phyloP scores from a whole-genome alignment of 768 basidiomycete species.

The Agrocybe pediades region DNA sequence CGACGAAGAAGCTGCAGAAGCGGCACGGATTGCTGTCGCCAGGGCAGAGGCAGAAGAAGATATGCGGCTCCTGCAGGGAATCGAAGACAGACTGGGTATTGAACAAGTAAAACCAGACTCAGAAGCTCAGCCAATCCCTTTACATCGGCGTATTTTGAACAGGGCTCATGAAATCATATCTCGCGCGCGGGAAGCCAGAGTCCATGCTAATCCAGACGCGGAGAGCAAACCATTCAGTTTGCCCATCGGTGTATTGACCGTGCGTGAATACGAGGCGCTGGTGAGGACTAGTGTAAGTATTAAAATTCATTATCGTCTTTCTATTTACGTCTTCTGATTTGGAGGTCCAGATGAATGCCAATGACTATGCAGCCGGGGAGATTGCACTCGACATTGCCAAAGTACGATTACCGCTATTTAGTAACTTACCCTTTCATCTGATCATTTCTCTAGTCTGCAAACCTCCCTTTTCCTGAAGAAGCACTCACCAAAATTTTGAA shows the following conservation, averaged over 20 bases:
- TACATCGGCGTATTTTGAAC: conserved; percentile 35
- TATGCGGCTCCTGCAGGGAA: conserved; percentile 29
- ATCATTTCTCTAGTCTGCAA: background rate
- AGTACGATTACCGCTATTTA: conserved; percentile 25
- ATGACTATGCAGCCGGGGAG: conserved; percentile 53
- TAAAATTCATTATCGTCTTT: conserved; percentile 4
- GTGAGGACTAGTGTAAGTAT: conserved; percentile 49
- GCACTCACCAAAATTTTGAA: conserved; percentile 50
- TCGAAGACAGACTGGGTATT: conserved; percentile 35
- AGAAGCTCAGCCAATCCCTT: conserved; percentile 7
- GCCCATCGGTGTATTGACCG: conserved; percentile 48
- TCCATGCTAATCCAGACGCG: conserved; percentile 13
- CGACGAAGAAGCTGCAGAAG: conserved; percentile 14
- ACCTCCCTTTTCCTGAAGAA: conserved; percentile 31
- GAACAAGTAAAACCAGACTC: conserved; percentile 4
- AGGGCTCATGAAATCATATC: conserved; percentile 35
- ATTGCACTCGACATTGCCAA: conserved; percentile 56
- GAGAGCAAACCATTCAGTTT: conserved; percentile 24
- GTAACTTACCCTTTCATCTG: background rate
- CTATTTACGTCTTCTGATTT: background rate
- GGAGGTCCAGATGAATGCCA: conserved; percentile 41
- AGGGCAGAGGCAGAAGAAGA: conserved; percentile 32
- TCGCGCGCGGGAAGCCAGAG: conserved; percentile 31
- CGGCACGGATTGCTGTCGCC: conserved; percentile 17
- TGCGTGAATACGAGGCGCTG: conserved; percentile 55